phyloP scores from a whole-genome alignment of 176 grass and related monocot species.

The Microstegium vimineum region DNA sequence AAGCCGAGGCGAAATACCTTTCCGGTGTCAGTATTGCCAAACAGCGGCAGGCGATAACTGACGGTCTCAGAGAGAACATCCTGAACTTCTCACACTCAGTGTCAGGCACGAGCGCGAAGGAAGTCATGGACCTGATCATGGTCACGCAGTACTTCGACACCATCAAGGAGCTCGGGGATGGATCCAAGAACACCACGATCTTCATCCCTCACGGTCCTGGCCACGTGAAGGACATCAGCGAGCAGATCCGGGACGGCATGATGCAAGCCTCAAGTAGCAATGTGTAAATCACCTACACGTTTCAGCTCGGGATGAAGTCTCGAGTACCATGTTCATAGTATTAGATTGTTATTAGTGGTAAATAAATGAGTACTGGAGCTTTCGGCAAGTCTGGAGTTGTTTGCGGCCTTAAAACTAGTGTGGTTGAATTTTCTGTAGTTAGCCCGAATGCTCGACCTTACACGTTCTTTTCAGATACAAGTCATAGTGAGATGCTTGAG shows the following conservation, averaged over 20 bases:
- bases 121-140: constrained; percentile 98
- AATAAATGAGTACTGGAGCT: constrained; percentile 3
- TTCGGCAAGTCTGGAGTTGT: not conserved
- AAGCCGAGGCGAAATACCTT: constrained; percentile 95
- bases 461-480: not conserved
- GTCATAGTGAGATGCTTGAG: not conserved
- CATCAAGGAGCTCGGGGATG: constrained; percentile 82
- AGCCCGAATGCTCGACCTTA: not conserved
- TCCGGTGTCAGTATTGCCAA: constrained; percentile 76
- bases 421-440: not conserved
- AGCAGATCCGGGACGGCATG: constrained; percentile 82
- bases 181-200: constrained; percentile 77
- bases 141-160: constrained; percentile 97
- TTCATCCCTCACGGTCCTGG: constrained; percentile 88
- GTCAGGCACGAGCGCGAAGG: constrained; percentile 71
- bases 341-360: not conserved
- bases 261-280: constrained; percentile 72
- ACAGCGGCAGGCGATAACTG: constrained; percentile 90
- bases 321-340: not conserved
- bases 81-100: constrained; percentile 84
- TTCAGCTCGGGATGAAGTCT: not conserved
- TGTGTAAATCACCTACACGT: not conserved
- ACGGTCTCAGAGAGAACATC: constrained; percentile 88
- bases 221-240: constrained; percentile 73
- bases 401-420: not conserved